Conservation (phyloP, 306 rosid genomes). For the Purshia tridentata region DNA sequence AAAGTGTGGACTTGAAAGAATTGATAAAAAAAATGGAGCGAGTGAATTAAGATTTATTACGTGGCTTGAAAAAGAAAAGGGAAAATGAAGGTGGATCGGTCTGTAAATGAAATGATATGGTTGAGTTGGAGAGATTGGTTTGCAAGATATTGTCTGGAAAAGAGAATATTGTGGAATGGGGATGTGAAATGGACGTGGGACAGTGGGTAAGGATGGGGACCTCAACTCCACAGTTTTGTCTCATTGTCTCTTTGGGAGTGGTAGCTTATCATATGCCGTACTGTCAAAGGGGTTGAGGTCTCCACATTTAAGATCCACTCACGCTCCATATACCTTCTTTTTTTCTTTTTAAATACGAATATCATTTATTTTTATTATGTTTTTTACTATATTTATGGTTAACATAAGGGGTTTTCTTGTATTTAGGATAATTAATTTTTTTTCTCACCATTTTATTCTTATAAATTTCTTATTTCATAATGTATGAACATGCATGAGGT, state of each 20-base stretch:
- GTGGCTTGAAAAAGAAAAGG: background rate
- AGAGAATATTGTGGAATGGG: conserved; percentile 46
- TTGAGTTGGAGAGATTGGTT: conserved; percentile 45
- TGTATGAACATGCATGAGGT: too few species aligned
- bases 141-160: conserved; percentile 74
- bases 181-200: conserved; percentile 45
- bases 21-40: too few species aligned
- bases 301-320: background rate
- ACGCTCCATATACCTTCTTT: background rate
- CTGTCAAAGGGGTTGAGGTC: background rate
- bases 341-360: too few species aligned
- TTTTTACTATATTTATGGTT: too few species aligned
- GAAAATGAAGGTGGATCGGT: background rate
- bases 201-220: conserved; percentile 32
- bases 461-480: too few species aligned
- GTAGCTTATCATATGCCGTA: conserved; percentile 9
- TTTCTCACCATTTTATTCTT: too few species aligned
- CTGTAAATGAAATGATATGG: conserved; percentile 27
- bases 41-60: too few species aligned
- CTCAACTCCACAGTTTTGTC: conserved; percentile 33
- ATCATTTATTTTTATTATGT: too few species aligned
- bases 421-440: too few species aligned
- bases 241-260: conserved; percentile 35
- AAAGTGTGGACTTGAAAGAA: too few species aligned
- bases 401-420: too few species aligned